Conservation (phyloP, 768 basidiomycete species). For the Agaricus subrufescens region DNA sequence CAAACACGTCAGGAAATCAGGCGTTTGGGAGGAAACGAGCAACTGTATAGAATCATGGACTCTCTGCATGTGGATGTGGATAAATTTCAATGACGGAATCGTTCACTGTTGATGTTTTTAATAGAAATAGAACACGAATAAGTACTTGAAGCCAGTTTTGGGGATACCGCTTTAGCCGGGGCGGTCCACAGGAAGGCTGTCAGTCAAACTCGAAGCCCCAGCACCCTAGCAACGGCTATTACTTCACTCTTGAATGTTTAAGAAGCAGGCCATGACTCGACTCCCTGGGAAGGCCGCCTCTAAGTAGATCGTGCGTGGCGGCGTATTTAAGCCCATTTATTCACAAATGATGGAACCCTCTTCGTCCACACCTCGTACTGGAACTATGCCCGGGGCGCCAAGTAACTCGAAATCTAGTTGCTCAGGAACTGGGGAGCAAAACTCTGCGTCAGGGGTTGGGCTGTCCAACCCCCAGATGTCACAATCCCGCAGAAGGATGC, state of each 20-base stretch:
- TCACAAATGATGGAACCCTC: too few species aligned
- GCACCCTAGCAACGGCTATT: neutral
- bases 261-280: neutral
- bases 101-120: neutral
- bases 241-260: neutral
- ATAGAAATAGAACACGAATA: too few species aligned
- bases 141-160: neutral
- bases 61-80: slow-evolving; percentile 37
- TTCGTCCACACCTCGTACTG: too few species aligned
- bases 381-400: neutral
- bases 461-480: slow-evolving; percentile 36
- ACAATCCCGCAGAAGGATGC: slow-evolving; percentile 35
- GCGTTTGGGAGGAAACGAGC: slow-evolving; percentile 72
- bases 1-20: slow-evolving; percentile 74
- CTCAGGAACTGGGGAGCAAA: neutral
- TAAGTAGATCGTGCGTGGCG: too few species aligned
- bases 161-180: neutral
- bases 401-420: neutral
- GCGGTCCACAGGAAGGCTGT: neutral
- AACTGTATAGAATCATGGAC: slow-evolving; percentile 55
- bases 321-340: too few species aligned
- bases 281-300: neutral
- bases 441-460: slow-evolving; percentile 29
- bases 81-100: neutral
- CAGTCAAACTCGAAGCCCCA: neutral